Percentiles rank a stretch among this genome's conserved stretches.
Conservation (phyloP, 371 early-diverging fungal species). For the Mortierella sp. region DNA sequence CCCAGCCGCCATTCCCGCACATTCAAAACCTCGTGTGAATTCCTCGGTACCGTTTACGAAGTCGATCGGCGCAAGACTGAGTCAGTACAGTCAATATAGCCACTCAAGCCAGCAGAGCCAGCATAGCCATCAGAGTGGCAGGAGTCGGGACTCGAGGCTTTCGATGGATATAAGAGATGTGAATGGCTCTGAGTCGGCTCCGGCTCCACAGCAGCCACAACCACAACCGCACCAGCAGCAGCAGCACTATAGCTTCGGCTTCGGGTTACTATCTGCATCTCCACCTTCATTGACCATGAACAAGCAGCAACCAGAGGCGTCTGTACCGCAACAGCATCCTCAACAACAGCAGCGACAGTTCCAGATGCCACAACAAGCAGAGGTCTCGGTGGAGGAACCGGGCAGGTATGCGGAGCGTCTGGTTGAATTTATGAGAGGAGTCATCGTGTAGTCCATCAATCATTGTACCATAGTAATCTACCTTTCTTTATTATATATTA, state of each 20-base stretch:
- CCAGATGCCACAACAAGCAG: constrained; percentile 36
- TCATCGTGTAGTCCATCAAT: constrained; percentile 12
- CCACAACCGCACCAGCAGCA: constrained; percentile 13
- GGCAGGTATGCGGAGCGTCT: constrained; percentile 67
- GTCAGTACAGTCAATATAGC: constrained; percentile 36
- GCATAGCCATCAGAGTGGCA: constrained; percentile 36
- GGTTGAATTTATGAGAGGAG: constrained; percentile 59
- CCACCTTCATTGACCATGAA: neutral
- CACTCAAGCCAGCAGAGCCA: constrained; percentile 47
- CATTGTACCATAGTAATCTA: neutral
- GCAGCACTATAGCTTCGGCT: neutral
- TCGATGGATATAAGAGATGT: constrained; percentile 33
- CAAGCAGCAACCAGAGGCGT: constrained; percentile 2
- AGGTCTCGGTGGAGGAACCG: constrained; percentile 70
- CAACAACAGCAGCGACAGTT: constrained; percentile 3
- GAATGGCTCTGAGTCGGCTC: neutral
- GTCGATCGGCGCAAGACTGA: constrained; percentile 22
- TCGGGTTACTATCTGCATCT: neutral
- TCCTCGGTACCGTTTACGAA: constrained; percentile 27
- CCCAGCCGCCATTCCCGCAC: neutral
- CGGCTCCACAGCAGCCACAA: neutral
- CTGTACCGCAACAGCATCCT: neutral
- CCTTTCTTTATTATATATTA: too few relatives aligned
- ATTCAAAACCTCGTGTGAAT: constrained; percentile 8
- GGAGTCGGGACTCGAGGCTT: constrained; percentile 41